Conservation (phyloP, 1,139 yeast species). For the Geotrichum europaeum region DNA sequence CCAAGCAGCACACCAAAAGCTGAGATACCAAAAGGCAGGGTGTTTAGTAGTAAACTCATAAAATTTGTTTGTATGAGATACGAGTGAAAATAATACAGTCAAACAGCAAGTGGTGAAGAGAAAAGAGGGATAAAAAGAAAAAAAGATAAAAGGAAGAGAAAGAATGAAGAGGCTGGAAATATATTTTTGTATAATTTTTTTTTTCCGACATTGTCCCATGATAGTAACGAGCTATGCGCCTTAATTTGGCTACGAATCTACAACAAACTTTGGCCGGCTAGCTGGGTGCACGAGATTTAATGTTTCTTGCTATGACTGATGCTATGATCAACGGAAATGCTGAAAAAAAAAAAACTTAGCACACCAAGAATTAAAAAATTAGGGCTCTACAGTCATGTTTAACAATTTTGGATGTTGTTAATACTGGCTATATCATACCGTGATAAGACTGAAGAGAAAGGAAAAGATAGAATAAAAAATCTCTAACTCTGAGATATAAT, state of each 20-base stretch:
- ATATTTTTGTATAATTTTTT: neutral
- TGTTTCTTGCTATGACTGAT: too few relatives aligned
- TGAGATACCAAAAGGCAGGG: conserved; percentile 14
- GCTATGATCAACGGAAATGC: neutral
- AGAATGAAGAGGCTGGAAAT: neutral
- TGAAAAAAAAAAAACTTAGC: too few relatives aligned
- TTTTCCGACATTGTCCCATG: neutral
- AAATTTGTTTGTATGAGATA: neutral
- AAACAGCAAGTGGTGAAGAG: neutral
- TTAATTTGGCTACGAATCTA: neutral
- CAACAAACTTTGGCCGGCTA: neutral
- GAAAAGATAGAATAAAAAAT: too few relatives aligned
- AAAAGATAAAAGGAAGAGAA: neutral
- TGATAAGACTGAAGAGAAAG: too few relatives aligned
- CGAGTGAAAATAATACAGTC: neutral
- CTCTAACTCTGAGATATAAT: too few relatives aligned
- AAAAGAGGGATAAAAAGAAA: neutral
- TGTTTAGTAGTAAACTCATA: conserved; percentile 13
- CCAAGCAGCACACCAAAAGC: conserved; percentile 13
- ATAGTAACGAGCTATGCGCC: too few relatives aligned
- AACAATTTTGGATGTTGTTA: too few relatives aligned
- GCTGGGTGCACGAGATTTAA: too few relatives aligned
- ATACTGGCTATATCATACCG: too few relatives aligned
- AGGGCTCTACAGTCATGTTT: too few relatives aligned
- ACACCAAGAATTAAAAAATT: too few relatives aligned